phyloP scores from a whole-genome alignment of 2,329 filamentous ascomycete species.

The Dactylonectria macrodidyma region DNA sequence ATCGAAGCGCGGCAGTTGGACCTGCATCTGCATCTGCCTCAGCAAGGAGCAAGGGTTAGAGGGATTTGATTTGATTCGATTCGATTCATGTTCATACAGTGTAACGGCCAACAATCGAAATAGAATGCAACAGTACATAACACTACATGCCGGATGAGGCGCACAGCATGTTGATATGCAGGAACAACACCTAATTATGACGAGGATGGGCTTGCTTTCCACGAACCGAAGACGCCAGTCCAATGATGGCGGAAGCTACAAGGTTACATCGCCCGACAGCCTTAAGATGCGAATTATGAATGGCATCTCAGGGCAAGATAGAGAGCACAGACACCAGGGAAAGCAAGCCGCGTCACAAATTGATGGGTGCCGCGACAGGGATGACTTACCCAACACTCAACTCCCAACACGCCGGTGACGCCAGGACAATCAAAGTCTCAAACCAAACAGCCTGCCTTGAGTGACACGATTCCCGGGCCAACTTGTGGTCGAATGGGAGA shows the following conservation, averaged over 20 bases:
- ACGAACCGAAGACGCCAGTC: constrained; percentile 1
- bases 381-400: neutral
- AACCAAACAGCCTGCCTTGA: neutral
- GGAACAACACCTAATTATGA: neutral
- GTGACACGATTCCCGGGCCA: neutral
- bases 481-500: neutral
- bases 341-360: constrained; percentile 16
- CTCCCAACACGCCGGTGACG: neutral
- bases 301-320: constrained; percentile 5
- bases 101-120: constrained; percentile 9
- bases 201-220: neutral
- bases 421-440: constrained; percentile 5
- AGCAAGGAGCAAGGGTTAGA: constrained; percentile 18
- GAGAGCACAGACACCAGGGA: constrained; percentile 29
- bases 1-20: constrained; percentile 25
- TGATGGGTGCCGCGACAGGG: neutral
- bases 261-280: constrained; percentile 23
- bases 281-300: constrained; percentile 1
- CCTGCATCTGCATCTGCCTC: constrained; percentile 15
- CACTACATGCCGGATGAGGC: constrained; percentile 10
- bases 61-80: constrained; percentile 5
- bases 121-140: constrained; percentile 8
- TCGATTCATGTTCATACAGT: constrained; percentile 8
- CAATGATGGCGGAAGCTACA: constrained; percentile 20
- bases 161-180: constrained; percentile 8